Evolutionary conservation across 257 asterid species (phyloP), one percentile per base, ranked within the genome.

Genomic region (Ocimum tenuiflorum): DNA sequence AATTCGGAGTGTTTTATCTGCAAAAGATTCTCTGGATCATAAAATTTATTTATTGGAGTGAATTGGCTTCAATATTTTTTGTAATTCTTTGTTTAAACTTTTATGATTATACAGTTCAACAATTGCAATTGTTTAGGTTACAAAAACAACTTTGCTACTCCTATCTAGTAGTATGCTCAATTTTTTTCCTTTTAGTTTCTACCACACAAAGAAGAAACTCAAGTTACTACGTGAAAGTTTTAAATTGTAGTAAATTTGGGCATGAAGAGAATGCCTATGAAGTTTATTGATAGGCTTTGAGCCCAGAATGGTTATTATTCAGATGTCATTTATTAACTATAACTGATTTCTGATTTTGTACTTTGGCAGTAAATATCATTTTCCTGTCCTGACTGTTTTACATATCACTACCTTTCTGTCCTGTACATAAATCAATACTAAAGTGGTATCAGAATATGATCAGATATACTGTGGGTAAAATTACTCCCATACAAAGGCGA

Each of bases 381-480:
- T 46, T 27, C 62, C 39, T 19, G 38, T 38, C 59, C 58, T 24
- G 20, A 38, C 56, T 39, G 19, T 19, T 35, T 60, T 14, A 53
- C 67, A 46, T 49, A 3, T 56, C 63, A 27, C 31, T 27, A 27
- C 4, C 3, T 27, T 1, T 4, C 31, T 27, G 59, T 39, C 29
- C 48, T 73, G 42, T 42, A 4, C 31, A 24, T 66, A 24, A 63
- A 71, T 57, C 50, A 23, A 41, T 52, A 60, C 72, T 81, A 62
- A 78, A 60, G 36, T 39, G 69, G 41, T 70, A 7, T 60, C 64
- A 53, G 36, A 62, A 66, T 63, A 61, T 77, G 73, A 69, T 59
- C 86, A 94, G 99, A 78, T 94, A 94, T 68, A 88, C 99, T 3
- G 99, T 94, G 70, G 97, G 99, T 48, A 94, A 90, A 77, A 90